phyloP scores from a whole-genome alignment of 2,329 filamentous ascomycete species.

The Cryphonectria naterciae region DNA sequence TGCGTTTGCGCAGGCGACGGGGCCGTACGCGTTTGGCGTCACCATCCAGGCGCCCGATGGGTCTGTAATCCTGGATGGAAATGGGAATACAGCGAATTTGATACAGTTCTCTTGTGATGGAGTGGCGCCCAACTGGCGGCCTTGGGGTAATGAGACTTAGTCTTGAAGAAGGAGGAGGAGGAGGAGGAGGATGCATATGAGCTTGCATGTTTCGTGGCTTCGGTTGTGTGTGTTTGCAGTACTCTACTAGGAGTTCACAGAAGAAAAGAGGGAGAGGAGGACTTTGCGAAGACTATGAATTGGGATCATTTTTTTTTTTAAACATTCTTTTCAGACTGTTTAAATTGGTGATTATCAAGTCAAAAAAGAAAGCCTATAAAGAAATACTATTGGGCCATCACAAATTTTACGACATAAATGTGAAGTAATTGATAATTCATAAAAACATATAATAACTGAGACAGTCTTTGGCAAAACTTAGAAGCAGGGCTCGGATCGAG shows the following conservation, averaged over 20 bases:
- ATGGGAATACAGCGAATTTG: not conserved
- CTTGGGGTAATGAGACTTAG: not conserved
- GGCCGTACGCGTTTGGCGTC: not conserved
- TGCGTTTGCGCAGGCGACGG: not conserved
- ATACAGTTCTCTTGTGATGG: slow-evolving; percentile 7
- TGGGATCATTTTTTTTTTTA: not conserved
- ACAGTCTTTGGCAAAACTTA: too few species aligned
- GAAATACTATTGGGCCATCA: not conserved
- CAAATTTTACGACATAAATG: not conserved
- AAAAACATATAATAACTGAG: too few species aligned
- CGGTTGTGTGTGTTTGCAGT: not conserved
- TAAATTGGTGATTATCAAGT: not conserved
- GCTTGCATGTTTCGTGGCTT: not conserved
- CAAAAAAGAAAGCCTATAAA: not conserved
- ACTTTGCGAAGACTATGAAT: not conserved
- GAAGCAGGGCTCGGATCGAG: too few species aligned
- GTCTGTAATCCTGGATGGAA: not conserved
- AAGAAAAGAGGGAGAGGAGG: not conserved
- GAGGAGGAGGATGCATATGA: too few species aligned
- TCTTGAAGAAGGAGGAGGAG: not conserved
- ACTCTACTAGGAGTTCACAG: not conserved
- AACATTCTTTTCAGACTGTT: not conserved
- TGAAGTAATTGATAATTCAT: not conserved
- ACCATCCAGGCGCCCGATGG: slow-evolving; percentile 11
- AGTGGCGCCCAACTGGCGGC: not conserved